These are phyloP conservation scores for Lanmaoa pseudosensibilis DNA, from an alignment of 768 basidiomycete genomes.

Conservation along the genomic window DNA sequence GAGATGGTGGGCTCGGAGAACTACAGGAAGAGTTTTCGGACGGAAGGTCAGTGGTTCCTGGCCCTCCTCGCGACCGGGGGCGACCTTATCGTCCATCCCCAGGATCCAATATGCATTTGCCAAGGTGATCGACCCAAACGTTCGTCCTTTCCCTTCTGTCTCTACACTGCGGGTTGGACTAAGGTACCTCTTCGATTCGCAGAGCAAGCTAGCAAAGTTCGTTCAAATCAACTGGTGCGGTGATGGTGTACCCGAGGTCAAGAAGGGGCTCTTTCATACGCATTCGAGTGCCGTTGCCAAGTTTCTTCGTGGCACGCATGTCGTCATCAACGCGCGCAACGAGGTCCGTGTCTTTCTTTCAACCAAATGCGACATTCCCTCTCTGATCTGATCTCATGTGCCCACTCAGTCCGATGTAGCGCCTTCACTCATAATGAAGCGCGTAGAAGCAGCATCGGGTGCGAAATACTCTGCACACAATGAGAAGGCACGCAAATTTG, in stretches of 20 bases:
- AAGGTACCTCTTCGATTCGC: background rate
- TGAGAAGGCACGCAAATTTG: constrained; percentile 67
- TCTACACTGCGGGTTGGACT: background rate
- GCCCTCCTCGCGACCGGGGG: background rate
- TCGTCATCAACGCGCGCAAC: constrained; percentile 82
- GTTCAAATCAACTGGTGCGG: constrained; percentile 98
- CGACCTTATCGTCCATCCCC: constrained; percentile 2
- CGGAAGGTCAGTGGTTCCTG: constrained; percentile 59
- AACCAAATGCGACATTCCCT: no score
- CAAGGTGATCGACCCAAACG: constrained; percentile 82
- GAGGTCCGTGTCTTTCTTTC: constrained; percentile 55
- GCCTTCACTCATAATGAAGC: constrained; percentile 77
- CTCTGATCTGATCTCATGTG: background rate
- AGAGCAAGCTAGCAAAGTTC: constrained; percentile 86
- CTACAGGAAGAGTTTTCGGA: constrained; percentile 94
- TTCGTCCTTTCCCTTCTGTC: constrained; percentile 36
- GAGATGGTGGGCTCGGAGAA: constrained; percentile 87
- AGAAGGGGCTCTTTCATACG: constrained; percentile 91
- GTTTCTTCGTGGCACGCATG: constrained; percentile 82
- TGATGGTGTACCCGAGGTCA: constrained; percentile 89
- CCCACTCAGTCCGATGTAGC: constrained; percentile 68
- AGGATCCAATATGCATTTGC: constrained; percentile 95
- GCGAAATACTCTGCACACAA: constrained; percentile 85
- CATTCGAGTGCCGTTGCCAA: constrained; percentile 79
- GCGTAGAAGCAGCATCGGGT: constrained; percentile 88